These are phyloP conservation scores for Tetrapisispora taiwanensis DNA, from an alignment of 805 yeast species.

Conservation along the genomic window DNA sequence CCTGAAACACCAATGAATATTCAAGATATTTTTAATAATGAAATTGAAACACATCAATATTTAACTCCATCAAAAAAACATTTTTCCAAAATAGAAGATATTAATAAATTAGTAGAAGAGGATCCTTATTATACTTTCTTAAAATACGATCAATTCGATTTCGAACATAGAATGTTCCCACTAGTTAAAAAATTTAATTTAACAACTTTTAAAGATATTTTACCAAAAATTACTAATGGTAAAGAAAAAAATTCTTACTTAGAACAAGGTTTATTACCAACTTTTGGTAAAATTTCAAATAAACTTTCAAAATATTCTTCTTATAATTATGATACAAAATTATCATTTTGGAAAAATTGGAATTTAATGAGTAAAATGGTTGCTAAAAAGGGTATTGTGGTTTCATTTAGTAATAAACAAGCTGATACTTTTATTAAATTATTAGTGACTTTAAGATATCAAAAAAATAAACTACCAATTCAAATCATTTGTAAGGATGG, in stretches of 20 bases:
- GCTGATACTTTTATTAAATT: conserved; percentile 22
- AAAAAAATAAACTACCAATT: conserved; percentile 32
- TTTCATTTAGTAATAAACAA: conserved; percentile 21
- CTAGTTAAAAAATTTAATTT: conserved; percentile 8
- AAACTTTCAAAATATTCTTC: neutral
- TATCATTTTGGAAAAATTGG: conserved; percentile 15
- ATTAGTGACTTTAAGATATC: conserved; percentile 34
- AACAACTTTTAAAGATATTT: conserved; percentile 8
- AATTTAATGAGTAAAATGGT: conserved; percentile 8
- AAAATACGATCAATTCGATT: conserved; percentile 13
- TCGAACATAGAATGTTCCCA: conserved; percentile 19
- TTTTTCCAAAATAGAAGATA: neutral
- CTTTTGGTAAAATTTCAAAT: neutral
- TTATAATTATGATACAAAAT: conserved; percentile 6
- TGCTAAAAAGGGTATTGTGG: conserved; percentile 14
- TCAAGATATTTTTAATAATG: neutral
- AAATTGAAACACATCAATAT: neutral
- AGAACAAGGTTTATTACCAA: conserved; percentile 9
- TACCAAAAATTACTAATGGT: conserved; percentile 11
- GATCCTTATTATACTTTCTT: neutral
- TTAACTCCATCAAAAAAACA: neutral
- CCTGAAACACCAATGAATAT: conserved; percentile 1
- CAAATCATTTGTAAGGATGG: conserved; percentile 33
- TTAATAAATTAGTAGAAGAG: neutral
- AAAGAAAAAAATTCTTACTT: conserved; percentile 2